Percentiles rank a stretch among this genome's conserved stretches.
Evolutionary conservation across 371 early-diverging fungal genomes (phyloP).

Genomic region (Syncephalastrum monosporum): DNA sequence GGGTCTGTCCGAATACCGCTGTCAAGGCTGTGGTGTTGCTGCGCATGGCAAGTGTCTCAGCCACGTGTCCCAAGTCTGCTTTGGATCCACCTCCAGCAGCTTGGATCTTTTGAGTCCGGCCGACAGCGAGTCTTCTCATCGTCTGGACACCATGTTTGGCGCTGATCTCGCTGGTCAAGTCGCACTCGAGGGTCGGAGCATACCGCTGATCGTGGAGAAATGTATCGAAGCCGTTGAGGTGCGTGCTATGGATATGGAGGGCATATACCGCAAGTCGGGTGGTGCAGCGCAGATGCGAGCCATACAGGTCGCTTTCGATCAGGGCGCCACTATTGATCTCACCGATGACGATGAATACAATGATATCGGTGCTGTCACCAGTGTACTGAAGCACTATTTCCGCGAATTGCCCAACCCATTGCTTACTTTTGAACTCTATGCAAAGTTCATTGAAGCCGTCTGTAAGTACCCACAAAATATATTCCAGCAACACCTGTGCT

Average conservation of each 20-base stretch:
- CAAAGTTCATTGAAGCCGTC: conserved; percentile 67
- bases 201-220: conserved; percentile 70
- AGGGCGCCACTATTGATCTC: conserved; percentile 40
- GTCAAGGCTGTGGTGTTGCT: conserved; percentile 38
- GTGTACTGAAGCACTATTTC: conserved; percentile 86
- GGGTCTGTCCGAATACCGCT: conserved; percentile 67
- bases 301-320: conserved; percentile 44
- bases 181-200: conserved; percentile 7
- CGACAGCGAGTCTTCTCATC: not conserved
- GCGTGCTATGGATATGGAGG: conserved; percentile 61
- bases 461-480: conserved; percentile 15
- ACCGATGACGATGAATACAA: conserved; percentile 38
- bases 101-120: conserved; percentile 6
- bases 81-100: conserved; percentile 4
- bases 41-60: conserved; percentile 11
- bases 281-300: conserved; percentile 67
- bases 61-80: conserved; percentile 11
- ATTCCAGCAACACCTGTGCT: no score
- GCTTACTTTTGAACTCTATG: conserved; percentile 71
- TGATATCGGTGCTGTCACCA: conserved; percentile 69
- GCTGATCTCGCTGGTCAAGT: conserved; percentile 15
- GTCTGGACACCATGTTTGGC: conserved; percentile 16
- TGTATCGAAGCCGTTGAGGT: conserved; percentile 77
- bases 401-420: conserved; percentile 86
- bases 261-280: conserved; percentile 85